These are phyloP conservation scores for Suzukiozyma palmioleophila DNA, from an alignment of 1,139 yeast genomes.

Conservation along the genomic window DNA sequence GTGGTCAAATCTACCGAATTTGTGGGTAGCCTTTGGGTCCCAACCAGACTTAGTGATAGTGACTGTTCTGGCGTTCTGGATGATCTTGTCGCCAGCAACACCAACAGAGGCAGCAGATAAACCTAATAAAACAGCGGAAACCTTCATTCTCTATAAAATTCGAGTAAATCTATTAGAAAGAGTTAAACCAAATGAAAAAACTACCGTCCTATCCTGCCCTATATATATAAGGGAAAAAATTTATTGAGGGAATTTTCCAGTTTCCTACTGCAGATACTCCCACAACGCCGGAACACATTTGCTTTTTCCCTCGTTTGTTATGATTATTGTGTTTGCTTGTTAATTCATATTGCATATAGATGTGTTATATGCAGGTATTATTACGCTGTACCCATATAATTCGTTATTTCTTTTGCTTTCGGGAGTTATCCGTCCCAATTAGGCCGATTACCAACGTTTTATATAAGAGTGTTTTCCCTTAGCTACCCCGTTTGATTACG, in stretches of 20 bases:
- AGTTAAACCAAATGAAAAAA: neutral
- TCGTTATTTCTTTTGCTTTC: too few relatives aligned
- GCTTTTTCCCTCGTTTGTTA: neutral
- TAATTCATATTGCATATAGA: too few relatives aligned
- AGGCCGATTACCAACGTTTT: too few relatives aligned
- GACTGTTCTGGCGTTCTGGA: conserved; percentile 39
- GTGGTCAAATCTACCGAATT: conserved; percentile 37
- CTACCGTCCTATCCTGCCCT: neutral
- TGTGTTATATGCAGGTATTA: too few relatives aligned
- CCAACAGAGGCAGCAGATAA: conserved; percentile 7
- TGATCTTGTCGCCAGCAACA: conserved; percentile 15
- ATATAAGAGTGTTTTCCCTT: too few relatives aligned
- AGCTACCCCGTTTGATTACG: too few relatives aligned
- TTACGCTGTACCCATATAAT: too few relatives aligned
- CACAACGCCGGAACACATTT: neutral
- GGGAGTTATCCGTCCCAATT: too few relatives aligned
- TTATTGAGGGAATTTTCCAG: conserved; percentile 1
- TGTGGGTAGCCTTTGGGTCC: conserved; percentile 28
- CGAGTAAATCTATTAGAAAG: neutral
- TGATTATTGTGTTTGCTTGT: neutral
- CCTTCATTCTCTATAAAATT: conserved; percentile 2
- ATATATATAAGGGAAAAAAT: conserved; percentile 1
- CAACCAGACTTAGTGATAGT: conserved; percentile 30
- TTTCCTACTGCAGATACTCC: neutral
- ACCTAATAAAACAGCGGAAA: conserved; percentile 2